Base-by-base conservation (phyloP, 1,139 yeast species). In the Arxiozyma slooffiae region DNA sequence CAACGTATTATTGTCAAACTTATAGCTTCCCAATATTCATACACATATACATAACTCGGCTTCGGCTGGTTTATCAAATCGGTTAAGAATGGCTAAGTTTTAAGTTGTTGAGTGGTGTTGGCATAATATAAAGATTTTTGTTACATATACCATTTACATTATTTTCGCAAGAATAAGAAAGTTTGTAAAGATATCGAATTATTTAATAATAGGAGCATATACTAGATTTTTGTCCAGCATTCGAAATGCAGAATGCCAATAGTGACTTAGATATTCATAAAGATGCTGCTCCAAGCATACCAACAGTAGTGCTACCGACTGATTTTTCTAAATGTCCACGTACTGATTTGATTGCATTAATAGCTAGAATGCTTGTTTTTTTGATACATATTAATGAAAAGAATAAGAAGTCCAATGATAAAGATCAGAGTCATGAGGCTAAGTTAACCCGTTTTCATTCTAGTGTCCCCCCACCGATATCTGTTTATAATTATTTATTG, bases 401-500 rank as follows among this genome's bases (percentile, higher is more conserved):
- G 6, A 37, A n/a, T 3, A 44, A 44, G 23, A 18, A 38, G 7
- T 11, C 26, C 11, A 38, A 48, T 11, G 36, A 44, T 7, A 20
- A 26, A 54, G 6, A 17, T 34, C 37, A 21, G 54, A 44, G 36
- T 38, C 34, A 55, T 53, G 41, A 53, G 53, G 21, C 48, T 41
- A 49, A 50, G 53, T 73, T 92, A 48, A 92, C 98, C 0, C 74
- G 97, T 57, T 92, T 90, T 65, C 98, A 92, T 66, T 89, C 97
- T 5, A 70, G 97, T 55, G 82, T 94, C 0, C 96, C 97, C 1
- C 97, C 98, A 0, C 78, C 79, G 22, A 92, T 92, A 46, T 83
- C 96, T 1, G 79, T 89, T 7, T 78, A 77, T 54, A 87, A 86
- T 51, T 92, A 92, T 61, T 70, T 92, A 45, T 69, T 81, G 45